A percentile compares a stretch with the other conserved stretches of the same genome.
phyloP scores from a whole-genome alignment of 208 protist genomes.

The Trypanosoma melophagium region DNA sequence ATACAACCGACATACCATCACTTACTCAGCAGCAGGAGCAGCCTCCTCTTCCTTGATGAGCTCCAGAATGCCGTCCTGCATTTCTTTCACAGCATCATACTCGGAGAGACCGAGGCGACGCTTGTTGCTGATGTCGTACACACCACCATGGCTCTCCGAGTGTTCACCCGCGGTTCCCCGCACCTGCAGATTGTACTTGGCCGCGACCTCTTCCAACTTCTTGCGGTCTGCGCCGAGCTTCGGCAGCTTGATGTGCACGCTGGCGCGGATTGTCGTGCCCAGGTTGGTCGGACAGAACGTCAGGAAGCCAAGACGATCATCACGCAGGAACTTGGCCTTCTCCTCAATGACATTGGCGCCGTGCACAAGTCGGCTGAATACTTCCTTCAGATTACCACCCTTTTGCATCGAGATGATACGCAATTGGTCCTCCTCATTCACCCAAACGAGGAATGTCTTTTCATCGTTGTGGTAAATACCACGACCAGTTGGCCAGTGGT shows the following conservation, averaged over 20 bases:
- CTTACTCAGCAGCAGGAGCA: too few species aligned
- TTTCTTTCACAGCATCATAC: conserved; percentile 48
- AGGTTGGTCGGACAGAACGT: conserved; percentile 68
- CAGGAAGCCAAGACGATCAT: conserved; percentile 52
- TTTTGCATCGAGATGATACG: conserved; percentile 73
- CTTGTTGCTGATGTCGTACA: conserved; percentile 73
- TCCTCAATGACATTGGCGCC: conserved; percentile 39
- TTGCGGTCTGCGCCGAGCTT: conserved; percentile 38
- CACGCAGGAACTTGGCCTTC: conserved; percentile 48
- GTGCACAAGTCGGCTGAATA: conserved; percentile 50
- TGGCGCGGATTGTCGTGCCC: conserved; percentile 54
- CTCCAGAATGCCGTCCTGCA: conserved; percentile 59
- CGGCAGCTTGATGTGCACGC: conserved; percentile 60
- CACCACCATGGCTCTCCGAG: conserved; percentile 46
- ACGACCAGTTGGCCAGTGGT: conserved; percentile 61
- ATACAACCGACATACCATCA: too few species aligned
- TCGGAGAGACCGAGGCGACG: conserved; percentile 58
- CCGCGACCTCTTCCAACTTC: conserved; percentile 51
- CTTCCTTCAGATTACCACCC: conserved; percentile 57
- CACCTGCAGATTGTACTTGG: conserved; percentile 55
- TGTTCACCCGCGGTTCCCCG: conserved; percentile 58
- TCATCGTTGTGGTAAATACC: conserved; percentile 74
- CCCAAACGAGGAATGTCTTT: conserved; percentile 71
- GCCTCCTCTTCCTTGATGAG: conserved; percentile 53
- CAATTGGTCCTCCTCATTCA: conserved; percentile 77